Evolutionary conservation across 768 basidiomycete species (phyloP).

Genomic region (Melanogaster broomeanus): DNA sequence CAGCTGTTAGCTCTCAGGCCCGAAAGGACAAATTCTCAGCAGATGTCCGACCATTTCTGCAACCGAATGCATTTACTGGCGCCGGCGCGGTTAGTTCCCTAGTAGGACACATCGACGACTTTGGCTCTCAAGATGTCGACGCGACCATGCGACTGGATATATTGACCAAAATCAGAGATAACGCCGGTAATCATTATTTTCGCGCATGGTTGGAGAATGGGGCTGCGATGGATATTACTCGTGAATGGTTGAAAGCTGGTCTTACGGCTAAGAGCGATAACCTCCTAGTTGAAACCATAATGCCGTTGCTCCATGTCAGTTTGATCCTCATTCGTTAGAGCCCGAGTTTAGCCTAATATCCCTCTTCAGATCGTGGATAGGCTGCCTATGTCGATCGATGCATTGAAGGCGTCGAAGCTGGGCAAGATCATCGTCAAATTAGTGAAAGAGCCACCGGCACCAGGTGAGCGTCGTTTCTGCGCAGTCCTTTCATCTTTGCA

Average conservation of each 20-base stretch:
- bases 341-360: slow-evolving; percentile 18
- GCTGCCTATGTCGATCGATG: slow-evolving; percentile 70
- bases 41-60: slow-evolving; percentile 57
- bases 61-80: slow-evolving; percentile 61
- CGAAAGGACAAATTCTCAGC: slow-evolving; percentile 55
- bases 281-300: slow-evolving; percentile 69
- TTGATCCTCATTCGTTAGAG: slow-evolving; percentile 11
- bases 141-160: slow-evolving; percentile 69
- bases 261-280: slow-evolving; percentile 56
- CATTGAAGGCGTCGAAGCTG: slow-evolving; percentile 69
- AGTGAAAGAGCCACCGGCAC: slow-evolving; percentile 70
- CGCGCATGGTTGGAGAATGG: slow-evolving; percentile 83
- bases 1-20: slow-evolving; percentile 47
- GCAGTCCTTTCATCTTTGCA: slow-evolving; percentile 17
- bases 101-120: slow-evolving; percentile 57
- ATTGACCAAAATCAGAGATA: slow-evolving; percentile 77
- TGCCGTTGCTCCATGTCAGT: slow-evolving; percentile 87
- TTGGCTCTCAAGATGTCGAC: slow-evolving; percentile 66
- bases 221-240: slow-evolving; percentile 72
- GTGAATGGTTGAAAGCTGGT: slow-evolving; percentile 80
- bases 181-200: slow-evolving; percentile 84
- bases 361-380: slow-evolving; percentile 71
- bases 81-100: slow-evolving; percentile 69
- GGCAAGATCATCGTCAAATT: slow-evolving; percentile 80
- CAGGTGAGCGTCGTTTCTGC: slow-evolving; percentile 64